Evolutionary conservation across 2,329 filamentous ascomycete species (phyloP), one percentile per base, ranked within the genome.

Genomic region (Fusarium sulawesiense): DNA sequence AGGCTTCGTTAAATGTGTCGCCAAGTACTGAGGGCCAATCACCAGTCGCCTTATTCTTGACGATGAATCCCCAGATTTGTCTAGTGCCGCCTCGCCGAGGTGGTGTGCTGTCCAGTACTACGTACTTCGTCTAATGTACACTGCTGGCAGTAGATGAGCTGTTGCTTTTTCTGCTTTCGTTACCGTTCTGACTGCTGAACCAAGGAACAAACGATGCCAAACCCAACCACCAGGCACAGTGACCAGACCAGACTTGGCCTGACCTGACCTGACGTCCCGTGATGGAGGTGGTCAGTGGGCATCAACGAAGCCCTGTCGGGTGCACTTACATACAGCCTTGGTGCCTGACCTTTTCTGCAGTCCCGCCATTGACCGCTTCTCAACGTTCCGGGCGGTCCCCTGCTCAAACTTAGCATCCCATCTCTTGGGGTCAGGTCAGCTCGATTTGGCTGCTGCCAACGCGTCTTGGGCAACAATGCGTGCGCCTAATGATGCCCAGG

Each of bases 381-480:
- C 74, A 57, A 66, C 62, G 68, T 77, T 69, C 77, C 71, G 71
- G 77, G 77, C 74, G 75, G 73, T 78, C 69, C 77, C 77, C 77
- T 79, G 77, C 73, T 76, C 69, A 59, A 55, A 59, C 61, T 71
- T 60, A 53, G 56, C 74, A 76, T 72, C 69, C 71, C 73, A 76
- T 72, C 69, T 72, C 71, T 70, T 72, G 71, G 74, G 65, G 69
- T 71, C 73, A 71, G 49, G 54, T 56, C 54, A 56, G 69, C 70
- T 74, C 68, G 73, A 76, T 72, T 74, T 74, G 73, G 73, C 60
- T 42, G 66, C 68, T 72, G 69, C 68, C 73, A 73, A 67, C 72
- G 61, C 68, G 72, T 54, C 74, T 76, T 77, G 76, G 77, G 76
- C 77, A 78, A 78, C 76, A 79, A 78, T 72, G 73, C 72, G 70